These are phyloP conservation scores for Trifolium fragiferum DNA, from an alignment of 306 rosid genomes.

Conservation along the genomic window DNA sequence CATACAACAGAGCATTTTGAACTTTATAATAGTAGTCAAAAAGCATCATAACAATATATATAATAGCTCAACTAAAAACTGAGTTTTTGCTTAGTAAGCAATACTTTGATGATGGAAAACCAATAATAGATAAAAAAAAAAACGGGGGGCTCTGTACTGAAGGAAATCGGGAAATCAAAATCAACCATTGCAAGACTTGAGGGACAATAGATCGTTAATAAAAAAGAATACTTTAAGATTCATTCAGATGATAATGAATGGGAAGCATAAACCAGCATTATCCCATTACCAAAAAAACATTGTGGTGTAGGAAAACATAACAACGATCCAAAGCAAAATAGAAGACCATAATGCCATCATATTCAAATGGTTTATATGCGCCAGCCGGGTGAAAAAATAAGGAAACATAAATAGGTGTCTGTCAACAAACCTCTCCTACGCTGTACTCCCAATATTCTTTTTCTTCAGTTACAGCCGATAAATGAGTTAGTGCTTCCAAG, in stretches of 20 bases:
- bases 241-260: constrained; percentile 13
- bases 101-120: constrained; percentile 23
- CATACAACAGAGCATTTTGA: constrained; percentile 3
- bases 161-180: constrained; percentile 26
- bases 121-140: constrained; percentile 25
- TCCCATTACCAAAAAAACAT: constrained; percentile 6
- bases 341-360: constrained; percentile 23
- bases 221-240: constrained; percentile 27
- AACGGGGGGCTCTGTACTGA: background rate
- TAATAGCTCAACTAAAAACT: constrained; percentile 23
- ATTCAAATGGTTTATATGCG: constrained; percentile 6
- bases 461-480: constrained; percentile 80
- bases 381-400: constrained; percentile 26
- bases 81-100: constrained; percentile 22
- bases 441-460: constrained; percentile 91
- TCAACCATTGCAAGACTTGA: constrained; percentile 18
- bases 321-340: constrained; percentile 6
- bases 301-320: background rate
- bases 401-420: constrained; percentile 34
- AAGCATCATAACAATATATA: constrained; percentile 2
- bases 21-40: background rate
- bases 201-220: constrained; percentile 15
- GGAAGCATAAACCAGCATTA: constrained; percentile 14
- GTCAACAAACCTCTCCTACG: constrained; percentile 72
- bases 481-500: constrained; percentile 71